These are phyloP conservation scores for Boletus rubroflammeus DNA, from an alignment of 768 basidiomycete species.

Conservation along the genomic window DNA sequence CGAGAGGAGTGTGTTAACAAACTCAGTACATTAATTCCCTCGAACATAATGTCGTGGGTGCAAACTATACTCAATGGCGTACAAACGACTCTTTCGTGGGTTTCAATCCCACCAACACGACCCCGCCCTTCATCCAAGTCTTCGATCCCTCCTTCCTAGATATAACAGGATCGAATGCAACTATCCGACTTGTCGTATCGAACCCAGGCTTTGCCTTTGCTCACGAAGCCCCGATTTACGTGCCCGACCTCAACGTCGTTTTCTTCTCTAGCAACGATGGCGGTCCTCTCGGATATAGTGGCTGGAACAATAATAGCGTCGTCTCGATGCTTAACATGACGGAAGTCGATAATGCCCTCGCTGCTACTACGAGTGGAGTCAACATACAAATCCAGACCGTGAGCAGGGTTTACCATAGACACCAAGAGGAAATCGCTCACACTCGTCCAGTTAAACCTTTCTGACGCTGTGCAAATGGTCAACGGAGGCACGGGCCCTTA, in stretches of 20 bases:
- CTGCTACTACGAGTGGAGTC: slow-evolving; percentile 16
- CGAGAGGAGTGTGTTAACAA: neutral
- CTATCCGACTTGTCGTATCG: slow-evolving; percentile 56
- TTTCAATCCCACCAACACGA: slow-evolving; percentile 54
- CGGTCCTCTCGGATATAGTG: slow-evolving; percentile 59
- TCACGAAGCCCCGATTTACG: slow-evolving; percentile 75
- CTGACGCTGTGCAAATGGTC: slow-evolving; percentile 62
- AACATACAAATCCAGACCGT: slow-evolving; percentile 42
- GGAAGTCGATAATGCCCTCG: slow-evolving; percentile 47
- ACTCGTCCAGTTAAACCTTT: slow-evolving; percentile 48
- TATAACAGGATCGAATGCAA: slow-evolving; percentile 55
- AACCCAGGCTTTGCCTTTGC: slow-evolving; percentile 66
- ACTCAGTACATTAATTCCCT: slow-evolving; percentile 48
- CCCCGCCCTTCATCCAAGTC: slow-evolving; percentile 47
- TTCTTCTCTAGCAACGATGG: slow-evolving; percentile 73
- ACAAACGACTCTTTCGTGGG: slow-evolving; percentile 37
- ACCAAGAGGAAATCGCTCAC: neutral
- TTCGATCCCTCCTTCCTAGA: slow-evolving; percentile 52
- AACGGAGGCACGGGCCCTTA: too few species aligned
- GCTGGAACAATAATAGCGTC: slow-evolving; percentile 59
- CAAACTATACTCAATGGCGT: slow-evolving; percentile 37
- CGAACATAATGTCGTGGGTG: slow-evolving; percentile 49
- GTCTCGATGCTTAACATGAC: slow-evolving; percentile 60
- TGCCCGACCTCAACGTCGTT: slow-evolving; percentile 63
- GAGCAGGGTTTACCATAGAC: slow-evolving; percentile 7